Conservation (phyloP, 192 early-diverging fungal species). For the Linnemannia exigua region DNA sequence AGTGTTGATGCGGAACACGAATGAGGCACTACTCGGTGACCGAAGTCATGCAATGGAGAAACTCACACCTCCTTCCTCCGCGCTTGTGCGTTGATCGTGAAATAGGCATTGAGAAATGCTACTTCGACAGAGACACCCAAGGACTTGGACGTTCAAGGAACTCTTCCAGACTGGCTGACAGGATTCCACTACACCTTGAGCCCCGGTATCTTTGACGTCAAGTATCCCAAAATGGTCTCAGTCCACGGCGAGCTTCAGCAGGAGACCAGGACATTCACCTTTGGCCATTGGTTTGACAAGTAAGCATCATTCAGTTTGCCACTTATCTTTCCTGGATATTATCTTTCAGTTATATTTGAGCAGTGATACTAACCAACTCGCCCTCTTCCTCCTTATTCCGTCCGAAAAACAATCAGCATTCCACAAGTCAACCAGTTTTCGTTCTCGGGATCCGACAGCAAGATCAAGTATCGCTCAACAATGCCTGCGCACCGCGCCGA, state of each 20-base stretch:
- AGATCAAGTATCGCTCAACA: conserved; percentile 71
- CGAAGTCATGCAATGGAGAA: not conserved
- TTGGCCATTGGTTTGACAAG: conserved; percentile 82
- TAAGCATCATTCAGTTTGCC: conserved; percentile 27
- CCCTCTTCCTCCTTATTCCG: not conserved
- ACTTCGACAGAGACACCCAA: conserved; percentile 59
- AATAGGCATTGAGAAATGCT: conserved; percentile 70
- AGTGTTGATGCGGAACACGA: not conserved
- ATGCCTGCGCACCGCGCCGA: conserved; percentile 74
- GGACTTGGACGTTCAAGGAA: conserved; percentile 66
- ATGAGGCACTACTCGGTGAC: not conserved
- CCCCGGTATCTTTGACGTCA: conserved; percentile 76
- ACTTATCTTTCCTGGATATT: not conserved
- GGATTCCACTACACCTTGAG: conserved; percentile 77
- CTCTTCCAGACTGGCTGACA: conserved; percentile 74
- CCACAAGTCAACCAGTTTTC: conserved; percentile 79
- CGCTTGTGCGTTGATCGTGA: not conserved
- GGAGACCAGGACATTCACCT: conserved; percentile 74
- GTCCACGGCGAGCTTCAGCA: conserved; percentile 72
- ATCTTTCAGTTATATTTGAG: not conserved
- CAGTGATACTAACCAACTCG: not conserved
- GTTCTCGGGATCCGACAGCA: conserved; percentile 69
- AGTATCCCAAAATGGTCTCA: conserved; percentile 70
- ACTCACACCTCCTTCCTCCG: not conserved
- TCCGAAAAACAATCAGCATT: conserved; percentile 58